A percentile compares a stretch with the other conserved stretches of the same genome.
Conservation (phyloP, 2,329 filamentous ascomycete genomes). For the Diaporthe amygdali region DNA sequence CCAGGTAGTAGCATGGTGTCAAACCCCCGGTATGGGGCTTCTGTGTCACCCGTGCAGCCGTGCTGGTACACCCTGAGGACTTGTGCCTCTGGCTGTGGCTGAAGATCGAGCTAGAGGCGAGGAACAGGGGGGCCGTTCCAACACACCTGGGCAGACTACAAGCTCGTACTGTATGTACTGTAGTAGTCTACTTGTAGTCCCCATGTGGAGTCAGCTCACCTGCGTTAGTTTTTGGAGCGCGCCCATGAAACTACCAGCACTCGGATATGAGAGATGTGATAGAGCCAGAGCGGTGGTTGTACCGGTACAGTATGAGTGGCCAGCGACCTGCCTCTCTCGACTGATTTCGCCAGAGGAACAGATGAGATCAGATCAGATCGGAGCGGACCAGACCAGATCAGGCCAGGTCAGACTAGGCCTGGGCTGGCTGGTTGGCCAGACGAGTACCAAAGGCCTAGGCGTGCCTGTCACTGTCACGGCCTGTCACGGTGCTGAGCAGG, state of each 20-base stretch:
- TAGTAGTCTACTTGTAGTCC: neutral
- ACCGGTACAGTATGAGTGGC: neutral
- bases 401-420: no score
- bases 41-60: neutral
- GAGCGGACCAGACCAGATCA: neutral
- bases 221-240: neutral
- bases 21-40: neutral
- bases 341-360: neutral
- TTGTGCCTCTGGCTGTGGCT: neutral
- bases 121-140: neutral
- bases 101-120: slow-evolving; percentile 1
- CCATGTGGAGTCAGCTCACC: slow-evolving; percentile 11
- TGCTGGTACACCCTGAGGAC: neutral
- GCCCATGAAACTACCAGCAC: neutral
- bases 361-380: neutral
- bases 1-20: neutral
- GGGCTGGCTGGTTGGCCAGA: neutral
- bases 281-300: neutral
- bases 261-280: neutral
- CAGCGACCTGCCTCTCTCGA: neutral
- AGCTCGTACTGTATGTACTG: neutral
- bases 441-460: neutral
- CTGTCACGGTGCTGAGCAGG: neutral
- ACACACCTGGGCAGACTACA: no score
- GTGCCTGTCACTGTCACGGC: no score